These are phyloP conservation scores for Neofusicoccum kwambonambiense DNA, from an alignment of 2,329 filamentous ascomycete genomes.

Conservation along the genomic window DNA sequence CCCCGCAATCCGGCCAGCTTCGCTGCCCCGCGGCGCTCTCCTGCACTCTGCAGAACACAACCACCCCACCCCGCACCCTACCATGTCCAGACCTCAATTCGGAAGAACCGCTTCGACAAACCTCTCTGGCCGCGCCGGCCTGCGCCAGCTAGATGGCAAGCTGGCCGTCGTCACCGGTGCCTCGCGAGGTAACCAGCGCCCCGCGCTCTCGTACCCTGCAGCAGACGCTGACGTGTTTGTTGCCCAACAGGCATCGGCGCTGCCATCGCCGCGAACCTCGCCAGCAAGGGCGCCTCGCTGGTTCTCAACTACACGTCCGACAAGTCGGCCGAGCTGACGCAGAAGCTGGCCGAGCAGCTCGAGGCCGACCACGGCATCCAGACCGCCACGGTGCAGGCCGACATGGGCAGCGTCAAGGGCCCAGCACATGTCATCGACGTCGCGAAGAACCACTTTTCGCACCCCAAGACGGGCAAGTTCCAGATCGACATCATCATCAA, in stretches of 20 bases:
- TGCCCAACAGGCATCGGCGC: slow-evolving; percentile 66
- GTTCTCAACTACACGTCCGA: slow-evolving; percentile 71
- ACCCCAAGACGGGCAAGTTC: slow-evolving; percentile 55
- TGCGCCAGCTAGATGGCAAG: slow-evolving; percentile 62
- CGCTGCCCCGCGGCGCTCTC: background rate
- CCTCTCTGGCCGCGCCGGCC: slow-evolving; percentile 29
- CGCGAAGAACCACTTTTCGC: slow-evolving; percentile 59
- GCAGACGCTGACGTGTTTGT: slow-evolving; percentile 2
- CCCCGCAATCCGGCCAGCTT: background rate
- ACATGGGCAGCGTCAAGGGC: slow-evolving; percentile 63
- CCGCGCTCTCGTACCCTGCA: background rate
- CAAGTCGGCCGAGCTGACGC: slow-evolving; percentile 53
- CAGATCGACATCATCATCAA: slow-evolving; percentile 83
- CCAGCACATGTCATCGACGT: slow-evolving; percentile 60
- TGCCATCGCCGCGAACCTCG: slow-evolving; percentile 66
- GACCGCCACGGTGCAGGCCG: slow-evolving; percentile 66
- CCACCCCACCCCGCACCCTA: background rate
- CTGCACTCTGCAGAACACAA: background rate
- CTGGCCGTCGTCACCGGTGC: slow-evolving; percentile 77
- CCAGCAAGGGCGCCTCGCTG: slow-evolving; percentile 67
- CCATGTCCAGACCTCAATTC: slow-evolving; percentile 40
- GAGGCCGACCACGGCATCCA: slow-evolving; percentile 57
- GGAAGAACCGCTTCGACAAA: slow-evolving; percentile 42
- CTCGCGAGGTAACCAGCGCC: slow-evolving; percentile 61
- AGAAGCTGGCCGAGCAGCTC: slow-evolving; percentile 57